Evolutionary conservation across 2,329 filamentous ascomycete species (phyloP), one percentile per base, ranked within the genome.

Genomic region (Juglanconis sp.): DNA sequence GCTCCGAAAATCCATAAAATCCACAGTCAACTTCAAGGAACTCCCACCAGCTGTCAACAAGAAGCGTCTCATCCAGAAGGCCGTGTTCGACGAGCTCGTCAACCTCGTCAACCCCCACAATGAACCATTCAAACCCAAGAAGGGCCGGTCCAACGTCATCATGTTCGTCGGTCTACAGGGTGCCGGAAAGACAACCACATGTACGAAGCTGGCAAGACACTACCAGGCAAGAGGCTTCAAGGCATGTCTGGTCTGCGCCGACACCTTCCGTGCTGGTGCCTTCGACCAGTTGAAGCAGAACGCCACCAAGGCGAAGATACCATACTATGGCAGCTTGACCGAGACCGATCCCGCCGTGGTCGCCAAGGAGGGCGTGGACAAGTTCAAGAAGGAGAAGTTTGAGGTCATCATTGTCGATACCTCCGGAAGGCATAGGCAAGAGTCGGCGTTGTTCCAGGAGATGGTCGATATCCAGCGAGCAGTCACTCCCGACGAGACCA

Each of bases 281-380:
- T 99, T 99, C 68, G 95, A 99, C 72, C 95, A 99, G 79, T 76
- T 99, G 74, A 98, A 98, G 79, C 95, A 99, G 78, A 99, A 99
- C 73, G 95, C 95, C 1, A 98, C 92, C 38, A 99, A 98, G 76
- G 95, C 95, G 54, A 98, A 98, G 79, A 98, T 99, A 56, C 95
- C 95, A 9, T 99, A 99, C 82, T 99, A 96, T 73, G 95, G 95
- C 69, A 96, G 91, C 60, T 81, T 99, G 65, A 99, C 94, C 3
- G 92, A 99, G 78, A 97, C 93, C 7, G 95, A 99, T 71, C 95
- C 95, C 0, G 92, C 94, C 0, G 88, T 92, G 5, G 95, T 99
- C 17, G 94, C 95, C 0, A 85, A 87, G n/a, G 93, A 97, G 67
- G 95, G 95, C 77, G 95, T 99, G 36, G 92, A 96, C 51, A 96